These are phyloP conservation scores for Malassezia arunalokei DNA, from an alignment of 1,284 basidiomycete genomes.

Conservation along the genomic window DNA sequence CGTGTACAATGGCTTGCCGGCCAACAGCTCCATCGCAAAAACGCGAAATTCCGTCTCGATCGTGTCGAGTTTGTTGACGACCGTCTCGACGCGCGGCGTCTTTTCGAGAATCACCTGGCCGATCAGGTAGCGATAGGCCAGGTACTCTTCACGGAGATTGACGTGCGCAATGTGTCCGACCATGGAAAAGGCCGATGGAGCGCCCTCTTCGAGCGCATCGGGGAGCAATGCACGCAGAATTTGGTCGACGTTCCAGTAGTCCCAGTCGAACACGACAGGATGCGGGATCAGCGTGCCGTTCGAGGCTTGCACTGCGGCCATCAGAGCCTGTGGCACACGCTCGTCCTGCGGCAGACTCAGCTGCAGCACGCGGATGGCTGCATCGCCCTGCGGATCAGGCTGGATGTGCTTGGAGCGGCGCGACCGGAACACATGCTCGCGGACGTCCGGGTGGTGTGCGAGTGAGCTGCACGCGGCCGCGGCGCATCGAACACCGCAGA, in stretches of 20 bases:
- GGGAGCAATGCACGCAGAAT: conserved; percentile 16
- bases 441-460: conserved; percentile 4
- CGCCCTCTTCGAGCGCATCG: conserved; percentile 48
- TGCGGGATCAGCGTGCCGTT: conserved; percentile 4
- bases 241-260: conserved; percentile 16
- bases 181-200: conserved; percentile 74
- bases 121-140: conserved; percentile 80
- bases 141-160: conserved; percentile 77
- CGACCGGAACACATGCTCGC: conserved; percentile 12
- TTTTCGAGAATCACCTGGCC: conserved; percentile 62
- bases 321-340: not conserved
- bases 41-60: conserved; percentile 81
- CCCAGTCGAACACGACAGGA: conserved; percentile 12
- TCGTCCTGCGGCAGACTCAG: conserved; percentile 1
- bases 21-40: conserved; percentile 93
- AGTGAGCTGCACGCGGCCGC: conserved; percentile 5
- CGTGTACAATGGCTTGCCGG: conserved; percentile 71
- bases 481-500: conserved; percentile 7
- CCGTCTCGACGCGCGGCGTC: conserved; percentile 62
- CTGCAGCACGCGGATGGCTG: conserved; percentile 7
- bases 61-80: conserved; percentile 85
- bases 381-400: conserved; percentile 9
- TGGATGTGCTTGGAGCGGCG: conserved; percentile 11
- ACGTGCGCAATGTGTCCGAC: conserved; percentile 83
- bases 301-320: not conserved